Percentiles rank a stretch among this genome's conserved stretches.
These are phyloP conservation scores for Fusarium haematococcum DNA, from an alignment of 2,329 filamentous ascomycete genomes.

Conservation along the genomic window DNA sequence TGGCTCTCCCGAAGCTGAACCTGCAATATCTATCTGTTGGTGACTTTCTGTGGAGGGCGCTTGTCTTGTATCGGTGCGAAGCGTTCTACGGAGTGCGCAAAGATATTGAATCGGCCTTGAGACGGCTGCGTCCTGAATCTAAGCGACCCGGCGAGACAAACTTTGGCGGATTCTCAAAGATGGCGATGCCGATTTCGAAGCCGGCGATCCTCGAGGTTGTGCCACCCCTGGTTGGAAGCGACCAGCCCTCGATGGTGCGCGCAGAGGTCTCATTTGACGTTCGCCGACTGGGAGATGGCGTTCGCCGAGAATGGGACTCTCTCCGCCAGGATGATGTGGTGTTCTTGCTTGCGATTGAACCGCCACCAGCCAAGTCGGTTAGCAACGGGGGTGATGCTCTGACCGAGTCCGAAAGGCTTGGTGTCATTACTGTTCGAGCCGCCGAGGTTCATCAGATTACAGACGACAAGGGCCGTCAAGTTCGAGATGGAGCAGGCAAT, in stretches of 20 bases:
- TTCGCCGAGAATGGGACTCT: conserved; percentile 90
- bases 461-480: conserved; percentile 82
- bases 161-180: conserved; percentile 89
- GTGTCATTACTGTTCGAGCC: conserved; percentile 78
- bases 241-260: conserved; percentile 84
- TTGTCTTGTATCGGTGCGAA: conserved; percentile 89
- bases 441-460: conserved; percentile 88
- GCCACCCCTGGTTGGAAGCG: conserved; percentile 84
- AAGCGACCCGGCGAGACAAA: conserved; percentile 73
- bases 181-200: conserved; percentile 89
- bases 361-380: conserved; percentile 62
- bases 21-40: conserved; percentile 94
- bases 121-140: conserved; percentile 78
- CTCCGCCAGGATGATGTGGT: conserved; percentile 89
- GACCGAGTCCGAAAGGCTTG: conserved; percentile 69
- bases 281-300: conserved; percentile 78
- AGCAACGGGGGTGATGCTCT: conserved; percentile 63
- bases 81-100: conserved; percentile 94
- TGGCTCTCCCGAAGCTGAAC: conserved; percentile 94
- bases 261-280: conserved; percentile 90
- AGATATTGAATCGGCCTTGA: conserved; percentile 86
- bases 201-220: conserved; percentile 89
- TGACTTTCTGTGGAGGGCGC: conserved; percentile 96
- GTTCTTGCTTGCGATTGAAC: conserved; percentile 83
- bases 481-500: conserved; percentile 70